Evolutionary conservation across 768 basidiomycete species (phyloP).

Genomic region (Epithele typhae): DNA sequence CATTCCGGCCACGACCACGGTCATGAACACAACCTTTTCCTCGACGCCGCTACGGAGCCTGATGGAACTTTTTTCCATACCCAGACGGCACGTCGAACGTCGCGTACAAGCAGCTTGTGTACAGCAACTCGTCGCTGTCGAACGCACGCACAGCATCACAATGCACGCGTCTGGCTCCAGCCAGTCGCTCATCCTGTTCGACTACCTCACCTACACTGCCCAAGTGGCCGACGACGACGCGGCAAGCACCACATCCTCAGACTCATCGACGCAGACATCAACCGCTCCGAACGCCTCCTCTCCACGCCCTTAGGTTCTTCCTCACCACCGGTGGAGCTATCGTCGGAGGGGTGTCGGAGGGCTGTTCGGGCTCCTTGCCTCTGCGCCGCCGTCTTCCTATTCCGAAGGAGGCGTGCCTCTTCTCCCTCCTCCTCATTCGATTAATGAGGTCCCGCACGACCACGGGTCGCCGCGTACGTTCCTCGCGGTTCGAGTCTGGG

Average conservation of each 20-base stretch:
- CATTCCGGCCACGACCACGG: not conserved
- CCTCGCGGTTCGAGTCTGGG: too few species aligned
- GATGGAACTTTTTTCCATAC: not conserved
- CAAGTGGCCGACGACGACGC: not conserved
- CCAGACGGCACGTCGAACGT: not conserved
- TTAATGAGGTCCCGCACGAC: too few species aligned
- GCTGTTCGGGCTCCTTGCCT: too few species aligned
- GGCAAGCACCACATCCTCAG: not conserved
- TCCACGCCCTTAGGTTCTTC: too few species aligned
- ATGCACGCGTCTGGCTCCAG: not conserved
- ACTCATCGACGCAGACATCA: too few species aligned
- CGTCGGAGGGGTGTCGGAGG: too few species aligned
- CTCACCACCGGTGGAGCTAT: too few species aligned
- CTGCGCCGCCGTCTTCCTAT: too few species aligned
- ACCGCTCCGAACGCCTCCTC: too few species aligned
- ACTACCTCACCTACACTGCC: slow-evolving; percentile 8
- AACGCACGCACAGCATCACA: slow-evolving; percentile 4
- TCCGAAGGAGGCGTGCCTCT: too few species aligned
- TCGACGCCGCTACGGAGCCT: not conserved
- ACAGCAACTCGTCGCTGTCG: not conserved
- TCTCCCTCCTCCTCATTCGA: too few species aligned
- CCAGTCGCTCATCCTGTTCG: slow-evolving; percentile 6
- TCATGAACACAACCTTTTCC: not conserved
- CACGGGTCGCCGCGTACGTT: too few species aligned
- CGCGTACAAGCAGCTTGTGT: slow-evolving; percentile 6